Evolutionary conservation across 805 yeast genomes (phyloP).

Genomic region (Vanderwaltozyma tropicalis): DNA sequence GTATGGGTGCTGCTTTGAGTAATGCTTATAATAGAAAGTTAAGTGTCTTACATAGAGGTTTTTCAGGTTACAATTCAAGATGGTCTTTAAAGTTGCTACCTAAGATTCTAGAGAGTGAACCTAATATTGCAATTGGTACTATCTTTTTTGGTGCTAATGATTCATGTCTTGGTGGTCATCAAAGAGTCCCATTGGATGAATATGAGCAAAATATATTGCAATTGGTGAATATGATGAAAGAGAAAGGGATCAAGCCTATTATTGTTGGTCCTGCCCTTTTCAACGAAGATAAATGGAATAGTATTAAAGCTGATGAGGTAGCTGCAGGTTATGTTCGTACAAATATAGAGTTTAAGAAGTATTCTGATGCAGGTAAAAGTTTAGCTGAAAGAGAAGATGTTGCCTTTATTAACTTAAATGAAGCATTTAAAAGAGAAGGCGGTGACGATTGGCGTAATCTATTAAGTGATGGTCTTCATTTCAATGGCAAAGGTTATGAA

Average conservation of each 20-base stretch:
- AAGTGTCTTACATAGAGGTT: constrained; percentile 68
- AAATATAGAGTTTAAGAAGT: constrained; percentile 35
- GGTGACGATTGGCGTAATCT: constrained; percentile 33
- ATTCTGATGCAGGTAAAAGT: constrained; percentile 39
- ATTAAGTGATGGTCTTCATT: constrained; percentile 52
- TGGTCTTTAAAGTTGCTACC: constrained; percentile 45
- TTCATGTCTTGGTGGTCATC: constrained; percentile 36
- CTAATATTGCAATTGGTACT: constrained; percentile 36
- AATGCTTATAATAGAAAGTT: constrained; percentile 47
- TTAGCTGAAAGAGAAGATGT: constrained; percentile 37
- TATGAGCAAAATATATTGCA: constrained; percentile 38
- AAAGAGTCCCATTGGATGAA: constrained; percentile 41
- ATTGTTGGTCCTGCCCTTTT: constrained; percentile 56
- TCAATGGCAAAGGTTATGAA: constrained; percentile 42
- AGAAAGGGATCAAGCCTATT: constrained; percentile 40
- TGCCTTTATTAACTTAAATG: constrained; percentile 50
- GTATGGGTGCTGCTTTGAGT: constrained; percentile 41
- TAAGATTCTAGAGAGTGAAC: constrained; percentile 41
- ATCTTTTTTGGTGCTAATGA: constrained; percentile 82
- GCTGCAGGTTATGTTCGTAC: constrained; percentile 36
- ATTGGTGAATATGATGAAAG: constrained; percentile 33
- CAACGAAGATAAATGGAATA: constrained; percentile 36
- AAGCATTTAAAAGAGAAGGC: constrained; percentile 30
- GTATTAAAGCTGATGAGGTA: constrained; percentile 25
- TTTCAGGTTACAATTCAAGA: constrained; percentile 61